These are phyloP conservation scores for Friedmanniomyces simplex DNA, from an alignment of 495 filamentous ascomycete genomes.

Conservation along the genomic window DNA sequence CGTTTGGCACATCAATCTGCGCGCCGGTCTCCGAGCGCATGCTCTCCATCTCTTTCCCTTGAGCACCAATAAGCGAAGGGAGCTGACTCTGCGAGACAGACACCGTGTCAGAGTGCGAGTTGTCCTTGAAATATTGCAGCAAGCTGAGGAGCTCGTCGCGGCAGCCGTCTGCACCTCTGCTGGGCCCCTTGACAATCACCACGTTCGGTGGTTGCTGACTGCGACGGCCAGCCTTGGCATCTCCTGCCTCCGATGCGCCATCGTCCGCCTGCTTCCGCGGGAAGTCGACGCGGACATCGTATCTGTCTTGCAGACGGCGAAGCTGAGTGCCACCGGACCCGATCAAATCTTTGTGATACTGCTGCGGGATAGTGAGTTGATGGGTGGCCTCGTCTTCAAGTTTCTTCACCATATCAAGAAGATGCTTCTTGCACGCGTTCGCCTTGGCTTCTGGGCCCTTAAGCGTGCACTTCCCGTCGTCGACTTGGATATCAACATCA, in stretches of 20 bases:
- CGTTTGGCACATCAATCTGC: slow-evolving; percentile 78
- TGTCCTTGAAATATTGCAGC: slow-evolving; percentile 76
- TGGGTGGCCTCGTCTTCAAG: slow-evolving; percentile 81
- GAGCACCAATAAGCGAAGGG: slow-evolving; percentile 79
- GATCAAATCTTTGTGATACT: slow-evolving; percentile 71
- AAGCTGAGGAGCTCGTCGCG: slow-evolving; percentile 80
- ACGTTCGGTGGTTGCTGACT: slow-evolving; percentile 73
- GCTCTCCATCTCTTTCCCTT: slow-evolving; percentile 81
- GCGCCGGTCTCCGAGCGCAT: slow-evolving; percentile 72
- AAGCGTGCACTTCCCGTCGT: slow-evolving; percentile 58
- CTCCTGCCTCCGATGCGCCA: slow-evolving; percentile 57
- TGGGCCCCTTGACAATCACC: slow-evolving; percentile 81
- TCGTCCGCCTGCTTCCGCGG: slow-evolving; percentile 52
- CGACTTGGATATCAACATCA: slow-evolving; percentile 91
- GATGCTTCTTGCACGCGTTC: slow-evolving; percentile 68
- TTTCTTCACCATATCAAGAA: slow-evolving; percentile 62
- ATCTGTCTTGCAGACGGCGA: slow-evolving; percentile 66
- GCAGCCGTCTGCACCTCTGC: slow-evolving; percentile 80
- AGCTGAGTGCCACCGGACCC: slow-evolving; percentile 55
- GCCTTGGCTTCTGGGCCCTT: slow-evolving; percentile 70
- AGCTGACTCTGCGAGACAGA: slow-evolving; percentile 80
- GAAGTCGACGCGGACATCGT: slow-evolving; percentile 90
- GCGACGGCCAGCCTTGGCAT: slow-evolving; percentile 51
- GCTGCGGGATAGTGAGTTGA: slow-evolving; percentile 73
- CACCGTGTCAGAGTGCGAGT: slow-evolving; percentile 65